Evolutionary conservation across 306 rosid genomes (phyloP), one percentile per base, ranked within the genome.

Genomic region (Cucurbita pepo): DNA sequence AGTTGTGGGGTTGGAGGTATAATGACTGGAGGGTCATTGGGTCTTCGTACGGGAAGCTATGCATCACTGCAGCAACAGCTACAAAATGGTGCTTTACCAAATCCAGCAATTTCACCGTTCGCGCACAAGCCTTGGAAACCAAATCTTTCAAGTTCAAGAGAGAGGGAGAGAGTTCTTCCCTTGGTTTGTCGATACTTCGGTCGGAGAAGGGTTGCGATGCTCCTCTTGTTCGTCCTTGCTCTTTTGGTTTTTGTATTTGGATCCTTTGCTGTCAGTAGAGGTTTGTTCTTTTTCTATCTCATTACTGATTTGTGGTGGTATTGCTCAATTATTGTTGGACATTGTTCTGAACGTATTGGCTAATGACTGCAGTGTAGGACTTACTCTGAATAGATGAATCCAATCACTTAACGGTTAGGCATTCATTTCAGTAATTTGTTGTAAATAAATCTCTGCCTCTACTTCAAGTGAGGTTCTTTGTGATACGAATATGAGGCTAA

Each of bases 11-110:
- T 80, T 83, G 83, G 84, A 89, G 83, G 80, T 78, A 79, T 79
- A 80, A 89, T 90, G 97, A 88, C 78, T 76, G 96, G 98, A 85
- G 92, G 85, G 91, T 85, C 95, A 87, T 87, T 89, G 84, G 97
- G 96, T 82, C 79, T 83, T 61, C 91, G 98, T 54, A 85, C 96
- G 8, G 88, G 85, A 69, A 90, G 98, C 82, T 78, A 80, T 79
- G 94, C 89, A 71, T 76, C 91, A 71, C 80, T 90, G 85, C 97
- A 83, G 77, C 88, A 64, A 25, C 85, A 81, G 48, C 73, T 77
- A 61, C 93, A 84, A 78, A 93, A 87, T 77, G 90, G 88, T 48
- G 60, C 81, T 47, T 80, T 72, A 72, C 85, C 73, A 56, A 45
- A n/a, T 77, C 82, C 73, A 60, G 51, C 81, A 10, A 56, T 76